Base-by-base conservation (phyloP, 139 green algal genomes). In the Nannochloris sp. region DNA sequence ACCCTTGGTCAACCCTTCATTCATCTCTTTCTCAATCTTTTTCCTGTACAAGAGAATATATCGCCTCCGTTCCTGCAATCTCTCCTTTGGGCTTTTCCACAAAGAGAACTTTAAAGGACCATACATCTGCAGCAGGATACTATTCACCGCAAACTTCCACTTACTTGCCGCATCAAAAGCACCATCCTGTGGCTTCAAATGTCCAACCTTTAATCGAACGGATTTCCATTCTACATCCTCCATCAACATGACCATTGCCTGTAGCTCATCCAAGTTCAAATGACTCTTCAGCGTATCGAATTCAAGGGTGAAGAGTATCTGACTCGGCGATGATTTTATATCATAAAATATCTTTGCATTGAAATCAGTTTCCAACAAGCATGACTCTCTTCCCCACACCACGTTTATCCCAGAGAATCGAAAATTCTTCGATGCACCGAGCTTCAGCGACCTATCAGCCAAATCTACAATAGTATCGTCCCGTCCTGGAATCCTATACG, bases 91-190 rank as follows among this genome's bases (percentile, higher is more conserved):
- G 14, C 11, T 57, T 29, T 44, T 37, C 61, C 60, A 75, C 11
- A n/a, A 40, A 8, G 20, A 6, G 3, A 28, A 17, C 13, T 44
- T 59, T n/a, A 66, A 20, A 25, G 33, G 36, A 13, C 70, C 70
- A 16, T 44, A 49, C 31, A 72, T 29, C 13, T 79, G 59, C 10
- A 55, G 17, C 40, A 82, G 56, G 33, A 82, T 76, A 12, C 73
- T 71, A 10, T 71, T 70, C 16, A 75, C 59, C n/a, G 78, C 78
- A 60, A 73, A 84, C 23, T 56, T 70, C 78, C 78, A 84, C 36
- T 78, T 40, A 4, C 33, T 40, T 40, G 33, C 9, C 26, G 8
- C 17, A 33, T 59, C 25, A 33, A 30, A 14, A 1, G 50, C 50
- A 59, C 12, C n/a, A 37, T 30, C 55, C 25, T 20, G 44, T 48